These are phyloP conservation scores for Syzygium malaccense DNA, from an alignment of 441 rosid species.

Conservation along the genomic window DNA sequence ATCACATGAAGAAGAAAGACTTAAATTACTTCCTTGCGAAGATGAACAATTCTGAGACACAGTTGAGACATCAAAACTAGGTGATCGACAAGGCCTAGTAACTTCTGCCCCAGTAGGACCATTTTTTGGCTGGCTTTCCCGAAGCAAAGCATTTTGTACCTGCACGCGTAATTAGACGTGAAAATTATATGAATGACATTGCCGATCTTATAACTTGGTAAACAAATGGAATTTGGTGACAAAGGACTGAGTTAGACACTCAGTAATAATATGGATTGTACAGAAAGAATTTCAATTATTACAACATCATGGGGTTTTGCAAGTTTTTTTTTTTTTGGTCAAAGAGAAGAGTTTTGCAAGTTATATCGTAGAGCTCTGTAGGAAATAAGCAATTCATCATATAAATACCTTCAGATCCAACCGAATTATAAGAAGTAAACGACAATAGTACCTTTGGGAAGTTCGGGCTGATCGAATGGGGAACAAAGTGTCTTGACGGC, in stretches of 20 bases:
- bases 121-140: constrained; percentile 83
- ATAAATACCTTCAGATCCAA: not conserved
- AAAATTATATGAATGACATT: not conserved
- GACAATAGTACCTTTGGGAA: constrained; percentile 67
- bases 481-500: constrained; percentile 94
- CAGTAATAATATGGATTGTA: not conserved
- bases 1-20: not conserved
- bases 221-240: not conserved
- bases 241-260: not conserved
- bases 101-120: constrained; percentile 99
- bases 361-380: not conserved
- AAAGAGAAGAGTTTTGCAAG: not conserved
- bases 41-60: not conserved
- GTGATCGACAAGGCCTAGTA: constrained; percentile 26
- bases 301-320: not conserved
- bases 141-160: constrained; percentile 88
- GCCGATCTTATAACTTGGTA: not conserved
- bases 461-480: constrained; percentile 97
- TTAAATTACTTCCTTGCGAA: not conserved
- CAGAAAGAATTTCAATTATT: not conserved
- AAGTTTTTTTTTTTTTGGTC: not conserved
- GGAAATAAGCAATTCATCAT: not conserved
- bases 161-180: constrained; percentile 2
- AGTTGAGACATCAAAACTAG: not conserved
- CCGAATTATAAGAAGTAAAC: not conserved